Base-by-base conservation (phyloP, 257 asterid species). In the Penstemon eatonii region DNA sequence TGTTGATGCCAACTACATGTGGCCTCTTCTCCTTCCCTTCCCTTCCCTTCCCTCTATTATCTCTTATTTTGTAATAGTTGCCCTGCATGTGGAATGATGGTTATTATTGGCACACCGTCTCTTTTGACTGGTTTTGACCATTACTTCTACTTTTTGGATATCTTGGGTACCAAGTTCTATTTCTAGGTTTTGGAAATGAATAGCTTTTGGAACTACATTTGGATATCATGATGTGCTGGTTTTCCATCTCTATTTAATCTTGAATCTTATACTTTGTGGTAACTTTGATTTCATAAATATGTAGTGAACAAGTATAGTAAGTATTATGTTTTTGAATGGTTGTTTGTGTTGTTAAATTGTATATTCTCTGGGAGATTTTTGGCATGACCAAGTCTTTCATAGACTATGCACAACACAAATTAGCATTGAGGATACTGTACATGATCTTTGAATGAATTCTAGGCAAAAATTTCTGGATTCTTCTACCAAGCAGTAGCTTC, bases 131-230 rank as follows among this genome's bases (percentile, higher is more conserved):
- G 56, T 12, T 7, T 12, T 7, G 47, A 44, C 6, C 1, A 8
- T 44, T 1, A 2, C 0, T 1, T n/a, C 56, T 51, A 6, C 25
- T 10, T 51, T 51, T 51, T 11, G 12, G 33, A 9, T 47, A 47
- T 25, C 4, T 18, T 63, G 67, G 72, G 65, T 58, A 44, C 60
- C 65, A 38, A 63, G 52, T 51, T 60, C 46, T 37, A 42, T 40
- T 65, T 66, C 49, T 41, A 36, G 59, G 59, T 8, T 75, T 49
- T 57, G 39, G 39, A 59, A 38, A 11, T 25, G 50, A 25, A 7
- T 18, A 52, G 38, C 3, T 43, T 57, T 49, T 42, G 66, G 38
- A 50, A 50, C 69, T 71, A 13, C 51, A 36, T 51, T 56, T 63
- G 54, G 57, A 33, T 49, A 9, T 60, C n/a, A 67, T 67, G 15